Percentiles rank a stretch among this genome's conserved stretches.
Evolutionary conservation across 2,329 filamentous ascomycete genomes (phyloP).

Genomic region (Xylaria sp.): DNA sequence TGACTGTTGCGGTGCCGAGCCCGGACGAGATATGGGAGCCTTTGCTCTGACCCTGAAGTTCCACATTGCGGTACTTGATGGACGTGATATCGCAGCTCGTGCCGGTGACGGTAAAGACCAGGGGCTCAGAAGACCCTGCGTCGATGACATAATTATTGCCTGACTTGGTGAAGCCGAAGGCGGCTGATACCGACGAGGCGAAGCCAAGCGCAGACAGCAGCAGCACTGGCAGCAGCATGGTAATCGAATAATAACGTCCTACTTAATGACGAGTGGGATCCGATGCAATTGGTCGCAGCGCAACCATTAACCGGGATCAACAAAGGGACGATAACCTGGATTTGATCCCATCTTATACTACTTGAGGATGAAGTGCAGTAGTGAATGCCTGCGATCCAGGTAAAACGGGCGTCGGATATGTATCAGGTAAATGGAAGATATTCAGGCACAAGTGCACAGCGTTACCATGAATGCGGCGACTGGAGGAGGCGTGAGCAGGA

Average conservation of each 20-base stretch:
- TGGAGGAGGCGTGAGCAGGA: neutral
- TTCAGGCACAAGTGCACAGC: slow-evolving; percentile 16
- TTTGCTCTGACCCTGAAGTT: slow-evolving; percentile 60
- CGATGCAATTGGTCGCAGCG: neutral
- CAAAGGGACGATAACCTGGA: slow-evolving; percentile 3
- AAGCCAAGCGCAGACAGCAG: slow-evolving; percentile 35
- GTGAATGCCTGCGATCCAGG: neutral
- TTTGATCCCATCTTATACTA: slow-evolving; percentile 11
- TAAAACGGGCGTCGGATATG: neutral
- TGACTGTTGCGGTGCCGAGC: slow-evolving; percentile 63
- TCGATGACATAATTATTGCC: slow-evolving; percentile 48
- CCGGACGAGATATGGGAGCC: slow-evolving; percentile 65
- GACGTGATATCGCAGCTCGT: slow-evolving; percentile 68
- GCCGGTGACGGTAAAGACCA: slow-evolving; percentile 57
- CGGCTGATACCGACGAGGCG: slow-evolving; percentile 38
- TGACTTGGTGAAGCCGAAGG: slow-evolving; percentile 43
- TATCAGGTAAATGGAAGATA: slow-evolving; percentile 12
- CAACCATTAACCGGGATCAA: neutral
- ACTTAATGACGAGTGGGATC: neutral
- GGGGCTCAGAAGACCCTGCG: slow-evolving; percentile 49
- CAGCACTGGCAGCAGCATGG: slow-evolving; percentile 35
- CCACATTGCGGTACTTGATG: slow-evolving; percentile 62
- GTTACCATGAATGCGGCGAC: neutral
- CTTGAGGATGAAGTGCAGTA: neutral
- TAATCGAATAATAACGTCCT: neutral